These are phyloP conservation scores for Macroventuria anomochaeta DNA, from an alignment of 2,329 filamentous ascomycete species.

Conservation along the genomic window DNA sequence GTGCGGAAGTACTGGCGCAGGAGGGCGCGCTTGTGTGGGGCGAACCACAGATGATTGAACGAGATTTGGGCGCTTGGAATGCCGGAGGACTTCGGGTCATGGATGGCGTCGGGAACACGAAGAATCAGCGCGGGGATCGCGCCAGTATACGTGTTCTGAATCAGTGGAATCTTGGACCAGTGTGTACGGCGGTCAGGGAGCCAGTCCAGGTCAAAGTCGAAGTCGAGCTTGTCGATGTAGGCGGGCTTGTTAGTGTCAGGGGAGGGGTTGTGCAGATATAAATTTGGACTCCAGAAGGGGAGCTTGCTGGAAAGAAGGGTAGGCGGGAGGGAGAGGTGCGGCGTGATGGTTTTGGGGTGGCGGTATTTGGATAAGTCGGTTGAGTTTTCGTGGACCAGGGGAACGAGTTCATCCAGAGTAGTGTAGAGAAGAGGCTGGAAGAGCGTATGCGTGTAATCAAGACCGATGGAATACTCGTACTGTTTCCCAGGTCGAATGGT, in stretches of 20 bases:
- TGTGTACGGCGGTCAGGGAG: conserved; percentile 51
- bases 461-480: conserved; percentile 60
- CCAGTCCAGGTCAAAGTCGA: conserved; percentile 47
- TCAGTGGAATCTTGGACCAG: conserved; percentile 54
- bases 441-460: conserved; percentile 60
- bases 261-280: conserved; percentile 33
- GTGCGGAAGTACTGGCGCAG: conserved; percentile 58
- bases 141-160: conserved; percentile 57
- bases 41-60: conserved; percentile 60
- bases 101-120: conserved; percentile 16
- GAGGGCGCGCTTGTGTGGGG: conserved; percentile 56
- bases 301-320: conserved; percentile 34
- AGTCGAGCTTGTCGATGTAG: conserved; percentile 40
- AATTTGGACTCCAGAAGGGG: conserved; percentile 43
- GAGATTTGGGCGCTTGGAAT: conserved; percentile 29
- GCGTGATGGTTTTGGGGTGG: conserved; percentile 31
- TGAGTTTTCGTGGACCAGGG: conserved; percentile 40
- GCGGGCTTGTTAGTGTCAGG: conserved; percentile 36
- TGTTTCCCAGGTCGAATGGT: conserved; percentile 45
- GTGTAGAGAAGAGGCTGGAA: conserved; percentile 48
- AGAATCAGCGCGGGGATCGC: conserved; percentile 56
- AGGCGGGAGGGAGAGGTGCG: conserved; percentile 51
- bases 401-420: conserved; percentile 36
- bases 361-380: conserved; percentile 49
- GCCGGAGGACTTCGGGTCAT: not conserved